Base-by-base conservation (phyloP, 257 asterid genomes). In the Parsonsia alboflavescens region DNA sequence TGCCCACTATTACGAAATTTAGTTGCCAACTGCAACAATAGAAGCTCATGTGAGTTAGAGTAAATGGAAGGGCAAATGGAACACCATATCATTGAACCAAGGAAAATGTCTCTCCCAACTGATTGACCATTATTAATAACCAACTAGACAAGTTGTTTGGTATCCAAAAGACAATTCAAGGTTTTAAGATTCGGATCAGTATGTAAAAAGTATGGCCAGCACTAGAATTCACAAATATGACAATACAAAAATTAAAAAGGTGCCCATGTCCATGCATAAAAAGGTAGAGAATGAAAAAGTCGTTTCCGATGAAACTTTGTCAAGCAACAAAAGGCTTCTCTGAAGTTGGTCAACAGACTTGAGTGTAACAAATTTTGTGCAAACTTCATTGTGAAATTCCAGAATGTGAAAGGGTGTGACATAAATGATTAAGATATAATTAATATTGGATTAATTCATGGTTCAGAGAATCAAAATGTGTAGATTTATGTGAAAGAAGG, bases 1-100 rank as follows among this genome's bases (percentile, higher is more conserved):
- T 95, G 98, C 71, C 99, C 99, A 81, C 96, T 95, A 84, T 95
- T 95, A 16, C 97, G 96, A 84, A 95, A 95, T 83, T 95, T 92
- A 58, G 97, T 85, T 16, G 96, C 97, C 78, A 95, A 75, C 98
- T 93, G 95, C 86, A 84, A 73, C 30, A 64, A 44, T 24, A 81
- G n/a, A 58, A 80, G 81, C 46, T 80, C 72, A 82, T 16, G 76
- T 72, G 71, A 59, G 71, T 75, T 59, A 80, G 69, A 71, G 57
- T 69, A 75, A 71, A 59, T 3, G 26, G 66, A 30, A 74, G 22
- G 24, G 62, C 70, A 63, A 73, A 70, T 19, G 74, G 62, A 72
- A 77, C 53, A 22, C 12, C 33, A 49, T 33, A 11, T n/a, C 30
- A 76, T 24, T 70, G n/a, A 72, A 10, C 52, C 36, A 61, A 69